Percentiles rank a stretch among this genome's conserved stretches.
These are phyloP conservation scores for Wickerhamomyces tratensis DNA, from an alignment of 805 yeast species.

Conservation along the genomic window DNA sequence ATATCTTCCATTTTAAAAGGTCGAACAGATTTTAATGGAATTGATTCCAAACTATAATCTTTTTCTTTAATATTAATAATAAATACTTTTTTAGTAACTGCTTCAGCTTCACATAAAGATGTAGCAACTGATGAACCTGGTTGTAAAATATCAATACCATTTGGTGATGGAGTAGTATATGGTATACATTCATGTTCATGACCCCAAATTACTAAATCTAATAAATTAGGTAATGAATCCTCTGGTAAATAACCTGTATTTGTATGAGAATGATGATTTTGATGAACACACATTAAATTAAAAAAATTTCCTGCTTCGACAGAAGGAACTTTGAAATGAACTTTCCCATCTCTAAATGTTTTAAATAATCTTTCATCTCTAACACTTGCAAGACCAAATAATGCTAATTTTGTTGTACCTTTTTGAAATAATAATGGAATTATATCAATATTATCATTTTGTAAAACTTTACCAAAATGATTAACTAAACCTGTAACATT, in stretches of 20 bases:
- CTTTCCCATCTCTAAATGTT: conserved; percentile 72
- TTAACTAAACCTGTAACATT: conserved; percentile 77
- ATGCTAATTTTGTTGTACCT: conserved; percentile 71
- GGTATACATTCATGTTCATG: conserved; percentile 95
- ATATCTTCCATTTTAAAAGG: conserved; percentile 75
- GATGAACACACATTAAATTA: conserved; percentile 81
- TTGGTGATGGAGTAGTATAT: conserved; percentile 38
- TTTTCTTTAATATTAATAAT: conserved; percentile 55
- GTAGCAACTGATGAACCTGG: conserved; percentile 96
- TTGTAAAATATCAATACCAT: conserved; percentile 72
- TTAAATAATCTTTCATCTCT: conserved; percentile 83
- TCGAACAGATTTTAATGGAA: conserved; percentile 61
- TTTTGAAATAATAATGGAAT: conserved; percentile 75
- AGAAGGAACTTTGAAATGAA: conserved; percentile 67
- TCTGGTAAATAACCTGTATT: conserved; percentile 82
- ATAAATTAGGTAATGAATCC: conserved; percentile 65
- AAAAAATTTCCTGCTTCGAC: conserved; percentile 61
- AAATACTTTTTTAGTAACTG: conserved; percentile 64
- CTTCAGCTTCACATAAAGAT: conserved; percentile 77
- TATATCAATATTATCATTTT: conserved; percentile 65
- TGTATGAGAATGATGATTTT: conserved; percentile 78
- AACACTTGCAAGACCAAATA: conserved; percentile 83
- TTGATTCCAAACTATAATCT: conserved; percentile 46
- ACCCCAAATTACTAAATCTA: conserved; percentile 90
- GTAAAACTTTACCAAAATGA: conserved; percentile 77